Conservation (phyloP, 2,329 filamentous ascomycete genomes). For the Chrysoporthe puriensis region DNA sequence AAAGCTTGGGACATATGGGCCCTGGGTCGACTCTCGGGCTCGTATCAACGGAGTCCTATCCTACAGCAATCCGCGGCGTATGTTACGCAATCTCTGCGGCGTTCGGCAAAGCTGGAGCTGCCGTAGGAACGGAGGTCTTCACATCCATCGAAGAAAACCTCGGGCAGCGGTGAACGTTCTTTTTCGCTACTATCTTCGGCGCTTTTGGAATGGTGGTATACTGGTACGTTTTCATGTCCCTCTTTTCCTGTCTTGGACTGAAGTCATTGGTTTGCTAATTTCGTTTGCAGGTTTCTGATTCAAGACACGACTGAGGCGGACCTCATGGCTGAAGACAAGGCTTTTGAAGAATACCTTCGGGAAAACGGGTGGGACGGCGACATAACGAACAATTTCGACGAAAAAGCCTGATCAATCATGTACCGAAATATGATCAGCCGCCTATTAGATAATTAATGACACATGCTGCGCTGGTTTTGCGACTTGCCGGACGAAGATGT, state of each 20-base stretch:
- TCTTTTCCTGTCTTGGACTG: no score
- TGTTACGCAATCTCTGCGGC: conserved; percentile 56
- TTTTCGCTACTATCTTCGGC: conserved; percentile 55
- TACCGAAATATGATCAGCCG: no score
- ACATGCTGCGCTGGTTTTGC: no score
- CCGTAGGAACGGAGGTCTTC: conserved; percentile 55
- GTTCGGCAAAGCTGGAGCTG: conserved; percentile 55
- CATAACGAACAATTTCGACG: conserved; percentile 38
- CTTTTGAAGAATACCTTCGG: conserved; percentile 48
- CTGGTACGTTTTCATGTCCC: conserved; percentile 23
- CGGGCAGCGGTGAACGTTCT: conserved; percentile 55
- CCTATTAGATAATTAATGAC: no score
- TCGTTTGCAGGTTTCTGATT: conserved; percentile 43
- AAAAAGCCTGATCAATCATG: conserved; percentile 25
- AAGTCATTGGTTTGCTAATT: background rate
- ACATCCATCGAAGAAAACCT: conserved; percentile 49
- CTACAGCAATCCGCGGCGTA: conserved; percentile 55
- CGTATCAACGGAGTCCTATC: conserved; percentile 54
- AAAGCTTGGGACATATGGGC: conserved; percentile 52
- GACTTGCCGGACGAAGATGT: no score
- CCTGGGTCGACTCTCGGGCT: conserved; percentile 56
- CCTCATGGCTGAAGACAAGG: conserved; percentile 46
- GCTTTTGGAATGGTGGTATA: conserved; percentile 50
- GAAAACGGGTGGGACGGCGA: conserved; percentile 50
- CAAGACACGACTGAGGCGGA: conserved; percentile 50